phyloP scores from a whole-genome alignment of 2,329 filamentous ascomycete genomes.

The Colletotrichum theobromicola region DNA sequence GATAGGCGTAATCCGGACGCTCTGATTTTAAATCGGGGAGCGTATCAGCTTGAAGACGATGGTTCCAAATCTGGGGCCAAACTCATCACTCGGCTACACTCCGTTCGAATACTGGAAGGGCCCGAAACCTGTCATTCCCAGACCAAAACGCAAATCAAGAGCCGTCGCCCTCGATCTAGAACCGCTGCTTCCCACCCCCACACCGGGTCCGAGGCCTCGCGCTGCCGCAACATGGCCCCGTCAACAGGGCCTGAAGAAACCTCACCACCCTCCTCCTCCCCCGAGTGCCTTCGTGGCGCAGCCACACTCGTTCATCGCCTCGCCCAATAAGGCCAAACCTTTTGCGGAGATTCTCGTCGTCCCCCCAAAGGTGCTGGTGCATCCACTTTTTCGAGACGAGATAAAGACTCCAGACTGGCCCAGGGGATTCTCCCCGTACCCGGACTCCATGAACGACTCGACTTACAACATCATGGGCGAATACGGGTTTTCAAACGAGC shows the following conservation, averaged over 20 bases:
- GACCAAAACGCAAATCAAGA: slow-evolving; percentile 5
- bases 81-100: slow-evolving; percentile 25
- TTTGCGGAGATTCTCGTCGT: slow-evolving; percentile 17
- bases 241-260: neutral
- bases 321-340: slow-evolving; percentile 3
- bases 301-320: slow-evolving; percentile 2
- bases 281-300: slow-evolving; percentile 14
- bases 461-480: slow-evolving; percentile 10
- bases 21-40: slow-evolving; percentile 7
- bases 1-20: slow-evolving; percentile 13
- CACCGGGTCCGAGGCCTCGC: neutral
- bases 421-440: slow-evolving; percentile 8
- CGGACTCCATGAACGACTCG: slow-evolving; percentile 7
- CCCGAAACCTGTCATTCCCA: slow-evolving; percentile 22
- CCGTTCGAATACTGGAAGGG: slow-evolving; percentile 31
- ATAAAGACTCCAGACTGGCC: slow-evolving; percentile 21
- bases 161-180: slow-evolving; percentile 6
- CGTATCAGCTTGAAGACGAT: slow-evolving; percentile 16
- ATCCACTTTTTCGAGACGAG: slow-evolving; percentile 18
- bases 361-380: slow-evolving; percentile 16
- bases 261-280: neutral
- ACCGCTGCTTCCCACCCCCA: slow-evolving; percentile 14
- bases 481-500: slow-evolving; percentile 2
- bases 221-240: slow-evolving; percentile 17
- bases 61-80: slow-evolving; percentile 15